These are phyloP conservation scores for Themeda triandra DNA, from an alignment of 176 grass and related monocot genomes.

Conservation along the genomic window DNA sequence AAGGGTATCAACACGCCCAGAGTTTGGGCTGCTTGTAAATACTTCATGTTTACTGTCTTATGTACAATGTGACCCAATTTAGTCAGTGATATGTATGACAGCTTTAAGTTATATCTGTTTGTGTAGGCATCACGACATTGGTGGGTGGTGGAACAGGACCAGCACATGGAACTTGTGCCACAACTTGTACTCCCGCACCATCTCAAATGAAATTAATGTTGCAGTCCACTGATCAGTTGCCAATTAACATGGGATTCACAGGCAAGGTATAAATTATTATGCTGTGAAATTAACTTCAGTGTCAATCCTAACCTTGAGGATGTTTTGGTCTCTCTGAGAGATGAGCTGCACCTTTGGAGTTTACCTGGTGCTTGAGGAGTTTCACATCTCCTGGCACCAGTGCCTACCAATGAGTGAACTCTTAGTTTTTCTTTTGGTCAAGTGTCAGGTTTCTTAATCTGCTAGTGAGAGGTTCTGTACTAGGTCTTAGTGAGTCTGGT, in stretches of 20 bases:
- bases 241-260: constrained; percentile 91
- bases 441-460: no score
- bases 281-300: no score
- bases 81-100: constrained; percentile 8
- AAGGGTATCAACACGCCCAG: neutral
- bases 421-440: no score
- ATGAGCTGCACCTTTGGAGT: no score
- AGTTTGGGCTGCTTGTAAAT: neutral
- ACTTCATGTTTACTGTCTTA: constrained; percentile 1
- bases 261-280: constrained; percentile 63
- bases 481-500: no score
- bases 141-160: constrained; percentile 97
- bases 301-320: no score
- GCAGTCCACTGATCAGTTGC: constrained; percentile 82
- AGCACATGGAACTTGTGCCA: constrained; percentile 96
- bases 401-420: no score
- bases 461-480: no score
- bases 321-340: no score
- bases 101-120: constrained; percentile 6
- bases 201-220: constrained; percentile 94
- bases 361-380: no score
- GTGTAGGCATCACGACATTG: constrained; percentile 84
- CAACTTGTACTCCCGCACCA: constrained; percentile 89
- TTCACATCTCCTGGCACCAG: no score
- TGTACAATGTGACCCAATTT: neutral